Conservation (phyloP, 257 asterid species). For the Galeopsis tetrahit region DNA sequence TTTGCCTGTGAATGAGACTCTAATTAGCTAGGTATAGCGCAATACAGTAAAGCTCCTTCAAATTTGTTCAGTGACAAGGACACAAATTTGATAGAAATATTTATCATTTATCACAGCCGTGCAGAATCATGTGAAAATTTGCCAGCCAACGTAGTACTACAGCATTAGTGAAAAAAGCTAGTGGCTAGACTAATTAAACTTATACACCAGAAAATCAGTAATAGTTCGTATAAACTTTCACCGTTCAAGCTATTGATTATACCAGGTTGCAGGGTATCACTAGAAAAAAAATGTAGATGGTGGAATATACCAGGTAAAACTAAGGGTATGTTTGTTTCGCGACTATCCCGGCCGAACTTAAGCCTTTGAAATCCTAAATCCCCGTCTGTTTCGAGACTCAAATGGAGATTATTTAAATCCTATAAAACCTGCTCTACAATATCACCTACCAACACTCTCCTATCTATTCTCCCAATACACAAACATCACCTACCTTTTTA, state of each 20-base stretch:
- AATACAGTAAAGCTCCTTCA: neutral
- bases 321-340: too few relatives aligned
- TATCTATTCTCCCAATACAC: too few relatives aligned
- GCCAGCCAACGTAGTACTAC: conserved; percentile 1
- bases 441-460: too few relatives aligned
- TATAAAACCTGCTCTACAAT: too few relatives aligned
- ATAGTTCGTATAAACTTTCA: conserved; percentile 8
- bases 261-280: conserved; percentile 10
- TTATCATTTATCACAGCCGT: neutral
- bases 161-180: neutral
- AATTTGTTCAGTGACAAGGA: neutral
- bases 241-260: conserved; percentile 23
- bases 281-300: conserved; percentile 16
- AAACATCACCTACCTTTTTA: too few relatives aligned
- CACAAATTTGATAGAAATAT: neutral
- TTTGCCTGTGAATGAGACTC: neutral
- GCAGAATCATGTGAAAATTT: neutral
- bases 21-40: neutral
- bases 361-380: too few relatives aligned
- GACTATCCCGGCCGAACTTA: too few relatives aligned
- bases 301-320: conserved; percentile 16
- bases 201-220: conserved; percentile 16
- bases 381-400: too few relatives aligned
- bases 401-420: too few relatives aligned
- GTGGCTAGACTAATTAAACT: conserved; percentile 15